Conservation (phyloP, 768 basidiomycete genomes). For the Mycena vitilis region DNA sequence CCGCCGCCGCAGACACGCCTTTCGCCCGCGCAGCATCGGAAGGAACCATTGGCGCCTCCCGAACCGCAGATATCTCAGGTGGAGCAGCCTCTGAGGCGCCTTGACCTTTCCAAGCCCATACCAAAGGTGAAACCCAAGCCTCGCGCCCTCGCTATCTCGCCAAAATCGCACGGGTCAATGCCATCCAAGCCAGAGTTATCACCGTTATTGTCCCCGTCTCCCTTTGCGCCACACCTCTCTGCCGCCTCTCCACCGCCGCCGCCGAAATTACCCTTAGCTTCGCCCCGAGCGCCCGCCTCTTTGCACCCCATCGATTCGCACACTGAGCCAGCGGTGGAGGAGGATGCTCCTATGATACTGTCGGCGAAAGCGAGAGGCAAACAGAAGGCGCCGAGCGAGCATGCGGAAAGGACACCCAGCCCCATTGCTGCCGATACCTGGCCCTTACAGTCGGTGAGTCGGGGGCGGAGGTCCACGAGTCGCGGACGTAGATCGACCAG, state of each 20-base stretch:
- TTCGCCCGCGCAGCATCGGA: background rate
- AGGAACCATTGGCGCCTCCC: background rate
- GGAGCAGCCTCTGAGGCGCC: background rate
- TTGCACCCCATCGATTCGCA: background rate
- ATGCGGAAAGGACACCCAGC: slow-evolving; percentile 10
- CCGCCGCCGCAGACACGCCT: background rate
- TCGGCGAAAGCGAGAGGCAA: slow-evolving; percentile 26
- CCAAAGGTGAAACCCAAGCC: background rate
- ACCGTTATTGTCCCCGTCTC: background rate
- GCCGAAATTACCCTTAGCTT: too few relatives aligned
- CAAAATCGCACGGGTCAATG: background rate
- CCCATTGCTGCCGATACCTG: background rate
- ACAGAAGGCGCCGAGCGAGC: slow-evolving; percentile 6
- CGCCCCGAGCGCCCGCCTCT: background rate
- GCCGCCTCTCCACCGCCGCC: background rate
- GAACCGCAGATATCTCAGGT: background rate
- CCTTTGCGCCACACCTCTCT: background rate
- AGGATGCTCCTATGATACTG: background rate
- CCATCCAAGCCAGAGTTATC: too few relatives aligned
- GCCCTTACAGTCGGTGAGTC: background rate
- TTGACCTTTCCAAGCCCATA: background rate
- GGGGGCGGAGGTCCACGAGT: slow-evolving; percentile 3
- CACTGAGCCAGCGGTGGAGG: background rate
- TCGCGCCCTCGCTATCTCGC: background rate
- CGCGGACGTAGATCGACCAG: slow-evolving; percentile 1